Evolutionary conservation across 306 rosid genomes (phyloP).

Genomic region (Dicorynia guianensis): DNA sequence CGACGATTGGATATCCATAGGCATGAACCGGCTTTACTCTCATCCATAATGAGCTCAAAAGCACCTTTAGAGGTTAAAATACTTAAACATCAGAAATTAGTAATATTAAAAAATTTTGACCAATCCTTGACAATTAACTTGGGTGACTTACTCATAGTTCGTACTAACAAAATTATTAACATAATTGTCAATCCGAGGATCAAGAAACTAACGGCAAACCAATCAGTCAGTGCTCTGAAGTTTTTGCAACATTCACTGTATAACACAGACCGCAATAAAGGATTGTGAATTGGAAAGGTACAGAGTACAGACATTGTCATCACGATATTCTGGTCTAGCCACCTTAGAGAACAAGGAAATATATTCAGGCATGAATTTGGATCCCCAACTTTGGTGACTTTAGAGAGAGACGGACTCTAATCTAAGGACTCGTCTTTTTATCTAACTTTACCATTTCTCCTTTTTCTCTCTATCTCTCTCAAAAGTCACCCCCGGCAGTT

Average conservation of each 20-base stretch:
- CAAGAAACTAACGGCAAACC: conserved; percentile 27
- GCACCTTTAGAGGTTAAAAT: conserved; percentile 65
- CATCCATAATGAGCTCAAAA: conserved; percentile 85
- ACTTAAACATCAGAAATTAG: conserved; percentile 40
- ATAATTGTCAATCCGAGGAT: conserved; percentile 6
- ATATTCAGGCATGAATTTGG: too few species aligned
- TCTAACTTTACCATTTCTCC: too few species aligned
- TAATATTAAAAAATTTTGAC: conserved; percentile 14
- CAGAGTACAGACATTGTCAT: conserved; percentile 7
- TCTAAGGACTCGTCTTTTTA: too few species aligned
- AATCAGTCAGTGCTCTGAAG: conserved; percentile 19
- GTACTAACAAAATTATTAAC: conserved; percentile 5
- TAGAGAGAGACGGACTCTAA: too few species aligned
- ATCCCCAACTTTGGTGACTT: too few species aligned
- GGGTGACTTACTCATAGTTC: conserved; percentile 13
- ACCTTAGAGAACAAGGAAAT: too few species aligned
- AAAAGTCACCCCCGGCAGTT: too few species aligned
- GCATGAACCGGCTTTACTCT: conserved; percentile 91
- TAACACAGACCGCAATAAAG: conserved; percentile 22
- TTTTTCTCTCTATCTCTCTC: too few species aligned
- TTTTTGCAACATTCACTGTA: conserved; percentile 25
- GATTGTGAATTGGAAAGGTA: conserved; percentile 33
- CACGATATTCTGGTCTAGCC: conserved; percentile 33
- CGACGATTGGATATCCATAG: conserved; percentile 93
- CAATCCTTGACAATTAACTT: conserved; percentile 24